Evolutionary conservation across 257 asterid species (phyloP).

Genomic region (Voacanga thouarsii): DNA sequence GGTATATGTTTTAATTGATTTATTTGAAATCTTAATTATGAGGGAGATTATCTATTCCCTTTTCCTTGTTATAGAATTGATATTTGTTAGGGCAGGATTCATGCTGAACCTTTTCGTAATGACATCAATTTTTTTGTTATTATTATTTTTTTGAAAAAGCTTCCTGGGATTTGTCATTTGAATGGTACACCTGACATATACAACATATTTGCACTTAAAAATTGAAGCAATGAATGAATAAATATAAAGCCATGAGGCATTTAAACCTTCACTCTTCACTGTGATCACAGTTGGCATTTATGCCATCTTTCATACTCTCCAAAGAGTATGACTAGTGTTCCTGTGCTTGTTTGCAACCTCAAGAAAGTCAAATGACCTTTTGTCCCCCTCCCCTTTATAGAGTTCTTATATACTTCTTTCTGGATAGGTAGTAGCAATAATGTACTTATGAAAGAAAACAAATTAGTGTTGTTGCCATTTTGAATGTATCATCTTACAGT

Average conservation of each 20-base stretch:
- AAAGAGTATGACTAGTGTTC: neutral
- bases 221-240: neutral
- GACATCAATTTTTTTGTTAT: neutral
- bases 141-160: neutral
- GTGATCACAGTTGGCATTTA: neutral
- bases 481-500: neutral
- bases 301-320: neutral
- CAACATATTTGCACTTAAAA: neutral
- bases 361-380: neutral
- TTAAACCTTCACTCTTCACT: neutral
- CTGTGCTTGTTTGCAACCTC: neutral
- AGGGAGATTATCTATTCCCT: neutral
- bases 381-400: neutral
- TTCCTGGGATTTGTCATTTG: neutral
- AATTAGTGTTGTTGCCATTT: neutral
- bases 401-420: neutral
- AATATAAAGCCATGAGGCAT: neutral
- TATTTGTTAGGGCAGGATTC: neutral
- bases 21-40: neutral
- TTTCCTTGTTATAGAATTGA: neutral
- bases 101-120: neutral
- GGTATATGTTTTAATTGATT: slow-evolving; percentile 40
- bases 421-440: neutral
- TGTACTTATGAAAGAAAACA: neutral
- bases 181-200: neutral